Base-by-base conservation (phyloP, 2,329 filamentous ascomycete genomes). In the Cladosporium phlei region DNA sequence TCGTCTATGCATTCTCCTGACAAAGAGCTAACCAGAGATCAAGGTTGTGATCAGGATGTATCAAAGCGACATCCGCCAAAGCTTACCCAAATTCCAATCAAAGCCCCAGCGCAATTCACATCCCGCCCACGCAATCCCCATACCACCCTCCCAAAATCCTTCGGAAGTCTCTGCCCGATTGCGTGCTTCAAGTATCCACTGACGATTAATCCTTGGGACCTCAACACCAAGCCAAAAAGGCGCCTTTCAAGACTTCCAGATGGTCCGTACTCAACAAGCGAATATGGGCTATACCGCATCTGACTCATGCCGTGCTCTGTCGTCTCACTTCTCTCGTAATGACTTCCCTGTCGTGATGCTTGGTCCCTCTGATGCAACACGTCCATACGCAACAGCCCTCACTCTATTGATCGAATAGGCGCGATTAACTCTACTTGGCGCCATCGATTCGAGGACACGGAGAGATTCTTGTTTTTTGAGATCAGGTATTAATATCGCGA, bases 151-250 rank as follows among this genome's bases (percentile, higher is more conserved):
- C 16, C 28, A 30, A 33, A 20, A 30, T 30, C 28, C 28, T 14
- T 14, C 8, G 38, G 30, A 40, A 40, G 30, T 40, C 34, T 40
- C 38, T 40, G 37, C 24, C 16, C 25, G 27, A 45, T 45, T 45
- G 42, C 42, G 42, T 45, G 42, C 30, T 45, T 45, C 22, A 20
- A 17, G 32, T 29, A 20, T 10, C 39, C 39, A 35, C 42, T 45
- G 32, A 45, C 42, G 42, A 37, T 11, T 21, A n/a, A 25, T 16
- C 20, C 35, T 38, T 38, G 35, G 35, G 16, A 25, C 10, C 39
- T 14, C 32, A 45, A 35, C 40, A 27, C 42, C 42, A 45, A 37
- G 32, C 22, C 32, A 37, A 29, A 28, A n/a, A n/a, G n/a, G n/a
- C n/a, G 17, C 19, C 22, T 11, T 21, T 27, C 22, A 24, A 33